Evolutionary conservation across 768 basidiomycete genomes (phyloP).

Genomic region (Amanita brunnescens): DNA sequence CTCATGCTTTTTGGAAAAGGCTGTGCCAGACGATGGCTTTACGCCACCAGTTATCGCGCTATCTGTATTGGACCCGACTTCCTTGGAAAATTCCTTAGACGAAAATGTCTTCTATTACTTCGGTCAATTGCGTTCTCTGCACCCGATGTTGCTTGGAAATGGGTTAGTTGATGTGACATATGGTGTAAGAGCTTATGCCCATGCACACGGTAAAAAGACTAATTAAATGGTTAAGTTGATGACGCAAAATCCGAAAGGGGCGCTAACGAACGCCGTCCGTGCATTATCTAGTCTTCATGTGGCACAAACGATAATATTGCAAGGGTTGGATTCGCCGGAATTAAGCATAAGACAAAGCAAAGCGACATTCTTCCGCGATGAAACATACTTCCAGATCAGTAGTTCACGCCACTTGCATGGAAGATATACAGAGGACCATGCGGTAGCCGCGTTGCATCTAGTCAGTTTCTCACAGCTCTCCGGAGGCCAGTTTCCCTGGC

Average conservation of each 20-base stretch:
- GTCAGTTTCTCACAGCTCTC: conserved; percentile 66
- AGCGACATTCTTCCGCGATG: conserved; percentile 60
- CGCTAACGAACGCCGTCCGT: conserved; percentile 64
- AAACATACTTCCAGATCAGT: conserved; percentile 55
- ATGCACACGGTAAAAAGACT: conserved; percentile 2
- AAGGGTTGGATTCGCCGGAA: conserved; percentile 50
- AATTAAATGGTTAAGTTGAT: conserved; percentile 33
- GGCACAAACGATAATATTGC: conserved; percentile 50
- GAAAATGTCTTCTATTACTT: conserved; percentile 71
- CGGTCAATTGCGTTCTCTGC: conserved; percentile 55
- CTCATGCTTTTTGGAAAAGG: conserved; percentile 3
- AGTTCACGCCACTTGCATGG: conserved; percentile 45
- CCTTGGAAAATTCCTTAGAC: conserved; percentile 27
- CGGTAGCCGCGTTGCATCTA: conserved; percentile 71
- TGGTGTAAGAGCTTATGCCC: conserved; percentile 37
- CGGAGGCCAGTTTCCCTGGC: conserved; percentile 64
- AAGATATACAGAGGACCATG: conserved; percentile 56
- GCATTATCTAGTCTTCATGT: conserved; percentile 70
- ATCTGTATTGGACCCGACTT: neutral
- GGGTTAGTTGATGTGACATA: conserved; percentile 56
- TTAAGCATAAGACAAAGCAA: conserved; percentile 45
- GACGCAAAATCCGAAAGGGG: conserved; percentile 57
- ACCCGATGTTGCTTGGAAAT: conserved; percentile 58
- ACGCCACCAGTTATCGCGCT: conserved; percentile 19
- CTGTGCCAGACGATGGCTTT: conserved; percentile 23